These are phyloP conservation scores for Hippophae tibetana DNA, from an alignment of 306 rosid genomes.

Conservation along the genomic window DNA sequence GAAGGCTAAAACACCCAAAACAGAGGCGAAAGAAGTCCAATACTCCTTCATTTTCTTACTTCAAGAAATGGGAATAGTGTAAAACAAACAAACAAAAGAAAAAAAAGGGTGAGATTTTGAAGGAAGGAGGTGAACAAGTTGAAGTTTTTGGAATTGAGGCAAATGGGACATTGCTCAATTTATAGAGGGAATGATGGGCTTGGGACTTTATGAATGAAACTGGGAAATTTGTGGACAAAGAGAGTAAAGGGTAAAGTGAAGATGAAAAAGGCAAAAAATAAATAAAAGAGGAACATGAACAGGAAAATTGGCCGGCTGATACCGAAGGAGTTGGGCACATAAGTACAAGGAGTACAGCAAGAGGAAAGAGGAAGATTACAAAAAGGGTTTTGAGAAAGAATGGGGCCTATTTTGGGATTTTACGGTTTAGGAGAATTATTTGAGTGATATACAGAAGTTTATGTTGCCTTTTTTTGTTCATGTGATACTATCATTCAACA, in stretches of 20 bases:
- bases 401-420: slow-evolving; percentile 30
- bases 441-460: slow-evolving; percentile 20
- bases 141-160: slow-evolving; percentile 8
- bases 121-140: not conserved
- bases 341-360: slow-evolving; percentile 42
- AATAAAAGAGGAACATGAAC: slow-evolving; percentile 2
- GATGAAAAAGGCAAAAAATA: not conserved
- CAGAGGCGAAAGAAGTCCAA: slow-evolving; percentile 79
- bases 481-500: slow-evolving; percentile 18
- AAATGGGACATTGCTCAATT: slow-evolving; percentile 19
- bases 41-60: slow-evolving; percentile 49
- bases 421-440: slow-evolving; percentile 11
- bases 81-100: not conserved
- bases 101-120: not conserved
- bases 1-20: slow-evolving; percentile 82
- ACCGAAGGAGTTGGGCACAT: slow-evolving; percentile 8
- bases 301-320: slow-evolving; percentile 32
- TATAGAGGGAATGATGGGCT: slow-evolving; percentile 23
- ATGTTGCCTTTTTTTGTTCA: slow-evolving; percentile 5
- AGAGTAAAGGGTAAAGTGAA: slow-evolving; percentile 7
- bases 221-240: not conserved
- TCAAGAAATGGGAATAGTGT: not conserved
- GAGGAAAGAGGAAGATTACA: slow-evolving; percentile 19
- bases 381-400: slow-evolving; percentile 33
- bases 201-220: not conserved